phyloP scores from a whole-genome alignment of 805 yeast genomes.

The Dipodascus geniculatus region DNA sequence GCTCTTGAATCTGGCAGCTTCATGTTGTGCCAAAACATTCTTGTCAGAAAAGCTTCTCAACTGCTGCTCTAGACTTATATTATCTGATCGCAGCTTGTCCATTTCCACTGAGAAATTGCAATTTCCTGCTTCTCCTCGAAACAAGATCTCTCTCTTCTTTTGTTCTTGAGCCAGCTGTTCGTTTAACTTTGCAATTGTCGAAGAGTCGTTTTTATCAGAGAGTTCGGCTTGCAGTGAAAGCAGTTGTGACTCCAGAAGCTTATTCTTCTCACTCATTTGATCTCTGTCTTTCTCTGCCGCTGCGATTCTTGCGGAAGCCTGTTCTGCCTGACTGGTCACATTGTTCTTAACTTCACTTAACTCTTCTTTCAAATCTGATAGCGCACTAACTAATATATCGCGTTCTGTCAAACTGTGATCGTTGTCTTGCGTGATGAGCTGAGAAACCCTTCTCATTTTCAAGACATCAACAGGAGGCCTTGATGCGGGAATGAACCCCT shows the following conservation, averaged over 20 bases:
- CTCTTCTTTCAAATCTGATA: conserved; percentile 18
- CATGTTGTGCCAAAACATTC: conserved; percentile 10
- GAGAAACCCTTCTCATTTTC: conserved; percentile 19
- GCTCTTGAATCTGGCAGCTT: conserved; percentile 8
- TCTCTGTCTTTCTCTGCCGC: conserved; percentile 16
- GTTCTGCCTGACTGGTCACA: conserved; percentile 17
- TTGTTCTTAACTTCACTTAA: conserved; percentile 15
- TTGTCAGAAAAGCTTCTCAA: conserved; percentile 14
- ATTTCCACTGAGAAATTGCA: not conserved
- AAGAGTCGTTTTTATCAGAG: conserved; percentile 1
- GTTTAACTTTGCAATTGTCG: conserved; percentile 12
- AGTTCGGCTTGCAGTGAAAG: conserved; percentile 3
- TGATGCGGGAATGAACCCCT: conserved; percentile 18
- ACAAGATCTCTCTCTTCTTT: conserved; percentile 5
- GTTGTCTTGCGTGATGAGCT: conserved; percentile 18
- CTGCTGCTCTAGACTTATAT: conserved; percentile 15
- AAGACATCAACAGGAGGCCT: conserved; percentile 19
- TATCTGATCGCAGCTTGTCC: conserved; percentile 2
- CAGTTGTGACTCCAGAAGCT: not conserved
- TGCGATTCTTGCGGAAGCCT: conserved; percentile 16
- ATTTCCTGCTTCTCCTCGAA: conserved; percentile 1
- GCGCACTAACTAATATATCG: conserved; percentile 18
- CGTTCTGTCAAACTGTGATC: conserved; percentile 15
- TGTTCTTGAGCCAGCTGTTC: conserved; percentile 7
- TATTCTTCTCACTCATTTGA: conserved; percentile 5